Base-by-base conservation (phyloP, 108 stramenopile species). In the Cyclostephanos invisitatus region DNA sequence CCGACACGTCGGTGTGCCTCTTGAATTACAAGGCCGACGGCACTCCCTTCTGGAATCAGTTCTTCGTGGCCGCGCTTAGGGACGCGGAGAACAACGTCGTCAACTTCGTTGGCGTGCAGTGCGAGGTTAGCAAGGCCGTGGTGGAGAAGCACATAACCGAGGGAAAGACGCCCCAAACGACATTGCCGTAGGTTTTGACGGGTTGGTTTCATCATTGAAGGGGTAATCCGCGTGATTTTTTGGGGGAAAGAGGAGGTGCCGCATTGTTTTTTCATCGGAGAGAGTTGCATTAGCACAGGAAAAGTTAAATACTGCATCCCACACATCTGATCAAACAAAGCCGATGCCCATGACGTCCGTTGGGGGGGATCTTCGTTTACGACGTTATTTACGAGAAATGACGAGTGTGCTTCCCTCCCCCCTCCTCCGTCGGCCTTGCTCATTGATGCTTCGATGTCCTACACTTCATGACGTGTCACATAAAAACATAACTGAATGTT, bases 1-100 rank as follows among this genome's bases (percentile, higher is more conserved):
- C 89, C 46, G 94, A 95, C 66, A 93, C 91, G 4, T 90, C 89
- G 28, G 91, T 93, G 8, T 93, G 93, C 66, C 75, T 96, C 20
- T 74, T 97, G 64, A 96, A 97, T 75, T 97, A 96, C 89, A 92
- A 91, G 67, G 93, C 93, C 5, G 97, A 97, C 74, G 97, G 97
- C 20, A 93, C 95, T 5, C 95, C 97, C 28, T 98, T 98, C 75
- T 98, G 96, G 96, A 98, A 98, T 84, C 96, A 97, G 70, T 94
- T 98, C 83, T 97, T 97, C 78, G 91, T 97, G 17, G 97, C 97
- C 2, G 93, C 96, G n/a, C 73, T 98, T 27, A 68, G 96, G 57
- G 96, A 97, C 81, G 93, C 91, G 36, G 93, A 93, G 63, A 93
- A 94, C 62, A 93, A 96, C 70, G 92, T 98, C 20, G 95, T 97